Base-by-base conservation (phyloP, 495 filamentous ascomycete species). In the Penicillium subrubescens region DNA sequence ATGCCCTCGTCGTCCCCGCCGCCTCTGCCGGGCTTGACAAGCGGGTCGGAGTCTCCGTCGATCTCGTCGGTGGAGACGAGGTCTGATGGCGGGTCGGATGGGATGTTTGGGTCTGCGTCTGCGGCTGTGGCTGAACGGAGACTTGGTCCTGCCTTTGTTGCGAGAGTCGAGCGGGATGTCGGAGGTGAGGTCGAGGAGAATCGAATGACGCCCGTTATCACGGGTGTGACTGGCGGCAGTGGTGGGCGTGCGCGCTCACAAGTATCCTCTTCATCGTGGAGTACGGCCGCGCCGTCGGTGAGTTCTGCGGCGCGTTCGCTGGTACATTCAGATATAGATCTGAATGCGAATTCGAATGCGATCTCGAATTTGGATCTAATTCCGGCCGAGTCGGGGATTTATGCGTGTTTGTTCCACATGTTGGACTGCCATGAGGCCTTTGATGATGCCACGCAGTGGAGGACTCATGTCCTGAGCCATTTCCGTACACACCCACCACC, bases 331-430 rank as follows among this genome's bases (percentile, higher is more conserved):
- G 25, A 37, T 37, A 14, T 35, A 27, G 19, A 39, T 25, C 19
- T 12, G 39, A 50, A 43, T 25, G 3, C 10, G 21, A 12, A 48
- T 12, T 2, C 19, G n/a, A 21, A 10, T 21, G n/a, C 8, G 43
- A 25, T 34, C 15, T 35, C 11, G 31, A 29, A 50, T 39, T 7
- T 33, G 34, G 41, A 23, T 35, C 6, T 34, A 11, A 59, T 33
- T 15, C 52, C 27, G 27, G 57, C 41, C 48, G 50, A 59, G 6
- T 66, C 62, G n/a, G 63, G 69, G 34, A 62, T 64, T 33, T 81
- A 81, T 62, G 62, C 64, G n/a, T 82, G 80, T 60, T 71, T 82
- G 29, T 82, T 82, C 70, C 73, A 81, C 46, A 75, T 78, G 63
- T 71, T 82, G 1, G 74, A 80, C 62, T 82, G 80, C 62, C 72